phyloP scores from a whole-genome alignment of 2,329 filamentous ascomycete species.

The Aureobasidium namibiae region DNA sequence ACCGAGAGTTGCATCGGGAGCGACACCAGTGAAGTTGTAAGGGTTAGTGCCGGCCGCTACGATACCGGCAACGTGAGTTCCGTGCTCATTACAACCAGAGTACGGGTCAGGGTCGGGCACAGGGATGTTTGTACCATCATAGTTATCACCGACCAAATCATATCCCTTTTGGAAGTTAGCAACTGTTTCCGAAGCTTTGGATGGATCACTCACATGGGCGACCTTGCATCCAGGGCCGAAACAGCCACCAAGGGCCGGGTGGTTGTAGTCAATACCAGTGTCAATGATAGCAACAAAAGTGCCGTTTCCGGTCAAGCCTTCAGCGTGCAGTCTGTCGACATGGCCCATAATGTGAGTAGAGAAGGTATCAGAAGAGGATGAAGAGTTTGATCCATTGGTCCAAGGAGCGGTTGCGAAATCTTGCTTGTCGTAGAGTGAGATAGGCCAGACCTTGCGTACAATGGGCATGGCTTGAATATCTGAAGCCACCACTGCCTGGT shows the following conservation, averaged over 20 bases:
- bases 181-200: background rate
- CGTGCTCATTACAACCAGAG: constrained; percentile 50
- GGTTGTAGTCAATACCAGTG: constrained; percentile 49
- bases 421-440: constrained; percentile 18
- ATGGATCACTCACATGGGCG: constrained; percentile 26
- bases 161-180: constrained; percentile 31
- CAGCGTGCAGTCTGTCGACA: constrained; percentile 31
- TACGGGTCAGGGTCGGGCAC: constrained; percentile 45
- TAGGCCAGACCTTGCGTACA: constrained; percentile 20
- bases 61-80: constrained; percentile 55
- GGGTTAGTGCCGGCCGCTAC: constrained; percentile 50
- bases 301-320: constrained; percentile 40
- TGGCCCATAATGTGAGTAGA: constrained; percentile 28
- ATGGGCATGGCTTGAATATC: constrained; percentile 18
- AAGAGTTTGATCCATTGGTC: constrained; percentile 16
- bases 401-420: constrained; percentile 13
- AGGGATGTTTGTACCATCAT: constrained; percentile 28
- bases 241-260: constrained; percentile 56
- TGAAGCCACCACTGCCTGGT: constrained; percentile 17
- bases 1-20: constrained; percentile 48
- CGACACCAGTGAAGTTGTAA: constrained; percentile 50
- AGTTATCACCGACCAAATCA: constrained; percentile 50
- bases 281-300: constrained; percentile 38
- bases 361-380: constrained; percentile 17
- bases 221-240: constrained; percentile 54